Conservation (phyloP, 2,329 filamentous ascomycete species). For the Dothistroma pini region DNA sequence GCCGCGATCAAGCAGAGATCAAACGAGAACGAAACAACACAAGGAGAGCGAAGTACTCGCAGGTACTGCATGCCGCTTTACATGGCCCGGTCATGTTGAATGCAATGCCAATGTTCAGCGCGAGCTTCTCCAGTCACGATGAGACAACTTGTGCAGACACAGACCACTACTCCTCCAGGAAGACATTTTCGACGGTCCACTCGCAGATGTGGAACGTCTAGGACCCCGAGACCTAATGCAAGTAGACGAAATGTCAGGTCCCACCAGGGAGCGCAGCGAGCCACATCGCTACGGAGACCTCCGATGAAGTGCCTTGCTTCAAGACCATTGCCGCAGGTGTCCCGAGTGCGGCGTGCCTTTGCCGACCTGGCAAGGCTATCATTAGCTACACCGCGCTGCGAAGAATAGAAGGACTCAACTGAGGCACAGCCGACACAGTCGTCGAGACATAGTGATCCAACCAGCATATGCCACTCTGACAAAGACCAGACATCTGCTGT, state of each 20-base stretch:
- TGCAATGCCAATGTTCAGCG: not conserved
- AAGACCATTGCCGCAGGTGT: not conserved
- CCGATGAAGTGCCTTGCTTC: not conserved
- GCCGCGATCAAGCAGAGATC: not conserved
- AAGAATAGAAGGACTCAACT: not conserved
- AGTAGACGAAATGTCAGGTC: not conserved
- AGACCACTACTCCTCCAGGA: not conserved
- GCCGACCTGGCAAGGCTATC: not conserved
- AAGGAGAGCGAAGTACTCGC: not conserved
- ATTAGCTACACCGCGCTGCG: not conserved
- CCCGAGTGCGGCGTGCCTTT: not conserved
- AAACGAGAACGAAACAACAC: not conserved
- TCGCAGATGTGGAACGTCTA: not conserved
- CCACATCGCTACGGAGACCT: not conserved
- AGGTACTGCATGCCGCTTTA: not conserved
- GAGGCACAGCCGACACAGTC: not conserved
- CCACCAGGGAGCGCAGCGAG: not conserved
- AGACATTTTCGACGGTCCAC: not conserved
- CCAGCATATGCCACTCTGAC: not conserved
- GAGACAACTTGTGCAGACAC: not conserved
- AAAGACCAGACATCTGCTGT: not conserved
- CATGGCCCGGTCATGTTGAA: not conserved
- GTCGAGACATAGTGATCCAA: not conserved
- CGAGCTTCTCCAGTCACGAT: not conserved
- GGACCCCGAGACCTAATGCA: conserved; percentile 1